Conservation (phyloP, 2,329 filamentous ascomycete genomes). For the Neofusicoccum sp. region DNA sequence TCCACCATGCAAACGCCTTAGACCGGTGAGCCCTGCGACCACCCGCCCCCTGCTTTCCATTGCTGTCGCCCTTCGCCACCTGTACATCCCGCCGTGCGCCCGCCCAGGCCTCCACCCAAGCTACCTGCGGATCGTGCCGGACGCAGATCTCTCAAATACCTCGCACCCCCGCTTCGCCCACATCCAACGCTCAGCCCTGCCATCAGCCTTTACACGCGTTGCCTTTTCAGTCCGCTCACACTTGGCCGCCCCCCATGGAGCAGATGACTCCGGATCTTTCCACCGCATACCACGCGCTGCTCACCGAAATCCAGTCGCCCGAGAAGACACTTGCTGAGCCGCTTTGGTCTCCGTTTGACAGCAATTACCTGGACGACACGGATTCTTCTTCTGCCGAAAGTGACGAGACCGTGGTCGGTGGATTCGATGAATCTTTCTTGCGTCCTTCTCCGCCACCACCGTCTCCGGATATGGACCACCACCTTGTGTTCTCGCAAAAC, state of each 20-base stretch:
- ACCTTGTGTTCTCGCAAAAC: background rate
- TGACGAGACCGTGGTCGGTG: slow-evolving; percentile 1
- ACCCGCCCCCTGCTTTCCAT: background rate
- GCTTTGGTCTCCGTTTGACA: background rate
- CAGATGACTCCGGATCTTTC: slow-evolving; percentile 12
- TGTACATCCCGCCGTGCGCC: background rate
- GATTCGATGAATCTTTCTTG: background rate
- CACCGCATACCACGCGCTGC: slow-evolving; percentile 13
- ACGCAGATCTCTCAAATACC: slow-evolving; percentile 4
- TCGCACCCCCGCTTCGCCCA: background rate
- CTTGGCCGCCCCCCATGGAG: background rate
- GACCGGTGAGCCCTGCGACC: background rate
- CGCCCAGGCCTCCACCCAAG: too few relatives aligned
- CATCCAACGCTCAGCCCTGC: background rate
- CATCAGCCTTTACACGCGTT: background rate
- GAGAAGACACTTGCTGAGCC: background rate
- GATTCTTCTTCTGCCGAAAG: background rate
- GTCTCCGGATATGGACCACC: slow-evolving; percentile 1
- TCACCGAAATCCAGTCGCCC: slow-evolving; percentile 11
- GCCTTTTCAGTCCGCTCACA: background rate
- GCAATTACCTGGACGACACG: slow-evolving; percentile 3
- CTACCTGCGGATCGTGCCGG: slow-evolving; percentile 1
- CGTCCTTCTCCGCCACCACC: slow-evolving; percentile 7
- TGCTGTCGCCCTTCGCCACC: background rate
- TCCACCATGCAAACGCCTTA: background rate